Percentiles rank a stretch among this genome's conserved stretches.
Evolutionary conservation across 2,329 filamentous ascomycete species (phyloP).

Genomic region (Neopestalotiopsis sp.): DNA sequence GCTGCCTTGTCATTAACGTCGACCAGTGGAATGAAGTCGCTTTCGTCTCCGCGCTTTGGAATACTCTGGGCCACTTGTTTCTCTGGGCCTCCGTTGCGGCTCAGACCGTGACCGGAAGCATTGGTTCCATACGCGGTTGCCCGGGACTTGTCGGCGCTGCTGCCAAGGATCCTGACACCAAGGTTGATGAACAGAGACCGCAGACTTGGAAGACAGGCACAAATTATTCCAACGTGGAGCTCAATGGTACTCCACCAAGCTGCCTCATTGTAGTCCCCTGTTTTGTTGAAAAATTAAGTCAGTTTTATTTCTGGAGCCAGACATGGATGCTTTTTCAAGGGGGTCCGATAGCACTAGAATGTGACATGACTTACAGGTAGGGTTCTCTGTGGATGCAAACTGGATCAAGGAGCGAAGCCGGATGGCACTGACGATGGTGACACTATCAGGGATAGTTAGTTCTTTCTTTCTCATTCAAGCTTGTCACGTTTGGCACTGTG

Average conservation of each 20-base stretch:
- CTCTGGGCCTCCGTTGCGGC: neutral
- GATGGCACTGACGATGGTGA: constrained; percentile 50
- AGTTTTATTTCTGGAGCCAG: constrained; percentile 43
- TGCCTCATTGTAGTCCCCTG: constrained; percentile 45
- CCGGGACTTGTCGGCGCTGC: constrained; percentile 19
- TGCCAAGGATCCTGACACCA: constrained; percentile 22
- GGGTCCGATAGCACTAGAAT: neutral
- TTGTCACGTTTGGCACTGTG: neutral
- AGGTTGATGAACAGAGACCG: constrained; percentile 31
- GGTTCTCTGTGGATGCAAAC: constrained; percentile 46
- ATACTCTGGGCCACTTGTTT: constrained; percentile 6
- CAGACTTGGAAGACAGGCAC: constrained; percentile 47
- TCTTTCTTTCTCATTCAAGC: neutral
- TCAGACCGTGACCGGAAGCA: constrained; percentile 8
- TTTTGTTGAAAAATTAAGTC: constrained; percentile 38
- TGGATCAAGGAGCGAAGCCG: constrained; percentile 47
- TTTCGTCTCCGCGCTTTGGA: constrained; percentile 24
- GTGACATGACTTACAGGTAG: constrained; percentile 39
- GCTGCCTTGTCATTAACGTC: constrained; percentile 17
- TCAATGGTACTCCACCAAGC: constrained; percentile 48
- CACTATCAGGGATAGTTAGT: constrained; percentile 32
- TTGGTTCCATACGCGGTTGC: constrained; percentile 16
- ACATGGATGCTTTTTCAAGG: neutral
- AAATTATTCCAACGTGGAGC: constrained; percentile 49
- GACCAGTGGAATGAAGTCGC: constrained; percentile 27